Base-by-base conservation (phyloP, 129 eudicot genomes). In the sunflower (Helianthus annuus) region DNA sequence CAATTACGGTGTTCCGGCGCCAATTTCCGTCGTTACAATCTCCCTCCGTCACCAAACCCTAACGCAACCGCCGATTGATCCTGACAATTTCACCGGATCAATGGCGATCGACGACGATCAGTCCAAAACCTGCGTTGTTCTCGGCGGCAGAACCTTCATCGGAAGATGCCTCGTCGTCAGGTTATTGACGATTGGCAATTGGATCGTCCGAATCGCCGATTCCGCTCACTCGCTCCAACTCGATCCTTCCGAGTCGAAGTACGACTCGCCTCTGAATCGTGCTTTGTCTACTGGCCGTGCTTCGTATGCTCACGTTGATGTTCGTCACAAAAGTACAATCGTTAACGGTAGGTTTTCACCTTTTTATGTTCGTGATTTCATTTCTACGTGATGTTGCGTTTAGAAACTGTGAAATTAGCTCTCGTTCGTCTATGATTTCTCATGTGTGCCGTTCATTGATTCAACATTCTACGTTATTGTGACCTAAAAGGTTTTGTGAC, bases 121-220 rank as follows among this genome's bases (percentile, higher is more conserved):
- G 59, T 64, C 79, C 3, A 72, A 71, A 51, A 83, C 83, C 3
- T 93, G 96, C 78, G 88, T 81, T 0, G 98, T 93, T 2, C 75
- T 93, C 53, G 98, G 98, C 3, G 96, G 96, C 17, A 78, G 94
- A 68, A 81, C 80, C 49, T 85, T 89, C 68, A 74, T 93, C 13
- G 98, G 98, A 65, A 80, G 86, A 77, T 67, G 80, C 49, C 87
- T 92, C 63, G 96, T 92, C 39, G 76, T 48, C 8, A 73, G 91
- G 69, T 81, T 92, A 63, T 68, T 92, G 59, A 74, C 69, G 55
- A 86, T 81, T 70, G 92, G 85, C 32, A 27, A 27, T 27, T 27
- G 32, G 32, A 27, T 27, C 32, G 32, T 27, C 32, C 32, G 32
- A 27, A 27, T 27, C 32, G 32, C 32, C 32, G 32, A 27, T 27